Percentiles rank a stretch among this genome's conserved stretches.
phyloP scores from a whole-genome alignment of 2,329 filamentous ascomycete species.

The Neofusicoccum laricinum region DNA sequence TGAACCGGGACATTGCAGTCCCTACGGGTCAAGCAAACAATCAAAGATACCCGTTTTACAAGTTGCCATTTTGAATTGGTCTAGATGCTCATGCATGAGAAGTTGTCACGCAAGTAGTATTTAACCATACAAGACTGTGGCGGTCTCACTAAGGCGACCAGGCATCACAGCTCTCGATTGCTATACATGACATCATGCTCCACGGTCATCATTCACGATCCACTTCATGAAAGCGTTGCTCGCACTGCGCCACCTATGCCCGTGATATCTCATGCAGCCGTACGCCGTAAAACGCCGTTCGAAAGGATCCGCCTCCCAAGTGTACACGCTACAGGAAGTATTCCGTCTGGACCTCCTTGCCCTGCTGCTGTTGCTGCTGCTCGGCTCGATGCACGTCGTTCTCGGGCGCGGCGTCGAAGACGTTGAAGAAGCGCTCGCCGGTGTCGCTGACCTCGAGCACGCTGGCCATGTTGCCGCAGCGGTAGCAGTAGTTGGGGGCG shows the following conservation, averaged over 20 bases:
- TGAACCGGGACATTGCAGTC: background rate
- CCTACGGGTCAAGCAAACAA: constrained; percentile 7
- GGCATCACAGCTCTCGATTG: background rate
- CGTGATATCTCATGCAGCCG: constrained; percentile 14
- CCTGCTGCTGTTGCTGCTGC: constrained; percentile 68
- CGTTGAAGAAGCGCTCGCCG: constrained; percentile 93
- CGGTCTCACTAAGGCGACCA: background rate
- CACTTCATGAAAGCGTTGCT: background rate
- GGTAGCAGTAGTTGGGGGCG: constrained; percentile 73
- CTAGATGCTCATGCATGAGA: background rate
- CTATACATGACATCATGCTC: constrained; percentile 2
- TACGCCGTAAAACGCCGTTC: background rate
- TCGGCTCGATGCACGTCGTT: constrained; percentile 85
- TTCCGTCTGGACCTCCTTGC: constrained; percentile 68
- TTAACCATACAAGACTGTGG: too few relatives aligned
- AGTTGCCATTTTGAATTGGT: background rate
- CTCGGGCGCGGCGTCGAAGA: constrained; percentile 94
- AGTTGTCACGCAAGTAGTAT: background rate
- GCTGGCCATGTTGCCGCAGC: constrained; percentile 95
- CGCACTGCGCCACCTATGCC: constrained; percentile 9
- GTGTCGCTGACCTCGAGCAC: constrained; percentile 93
- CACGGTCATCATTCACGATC: background rate
- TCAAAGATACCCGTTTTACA: constrained; percentile 10
- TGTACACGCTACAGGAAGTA: constrained; percentile 59
- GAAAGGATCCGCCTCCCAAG: background rate